phyloP scores from a whole-genome alignment of 2,329 filamentous ascomycete genomes.

The Neurospora sp. region DNA sequence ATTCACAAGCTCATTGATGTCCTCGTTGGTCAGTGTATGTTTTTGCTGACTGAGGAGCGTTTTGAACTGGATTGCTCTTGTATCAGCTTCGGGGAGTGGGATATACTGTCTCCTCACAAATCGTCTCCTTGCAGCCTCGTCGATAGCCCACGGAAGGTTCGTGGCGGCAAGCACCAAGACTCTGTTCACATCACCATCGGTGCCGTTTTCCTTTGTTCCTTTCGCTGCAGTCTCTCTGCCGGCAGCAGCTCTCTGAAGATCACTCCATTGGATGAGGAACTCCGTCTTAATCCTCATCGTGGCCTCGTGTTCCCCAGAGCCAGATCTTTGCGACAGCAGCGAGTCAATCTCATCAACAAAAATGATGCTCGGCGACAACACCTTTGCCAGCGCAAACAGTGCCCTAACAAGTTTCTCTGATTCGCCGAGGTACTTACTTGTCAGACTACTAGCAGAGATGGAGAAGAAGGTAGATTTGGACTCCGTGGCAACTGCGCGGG shows the following conservation, averaged over 20 bases:
- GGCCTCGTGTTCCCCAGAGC: constrained; percentile 82
- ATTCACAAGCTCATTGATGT: constrained; percentile 64
- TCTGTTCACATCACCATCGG: constrained; percentile 57
- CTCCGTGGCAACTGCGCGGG: constrained; percentile 87
- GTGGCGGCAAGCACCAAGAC: constrained; percentile 92
- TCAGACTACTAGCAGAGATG: constrained; percentile 87
- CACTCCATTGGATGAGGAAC: constrained; percentile 95
- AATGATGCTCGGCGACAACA: constrained; percentile 87
- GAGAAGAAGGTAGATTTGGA: constrained; percentile 94
- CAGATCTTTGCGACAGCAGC: constrained; percentile 72
- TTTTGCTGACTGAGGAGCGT: constrained; percentile 82
- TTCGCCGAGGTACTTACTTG: constrained; percentile 92
- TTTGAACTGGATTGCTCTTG: constrained; percentile 67
- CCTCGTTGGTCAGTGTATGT: constrained; percentile 61
- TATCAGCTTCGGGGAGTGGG: constrained; percentile 76
- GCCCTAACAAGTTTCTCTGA: constrained; percentile 94
- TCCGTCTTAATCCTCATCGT: constrained; percentile 94
- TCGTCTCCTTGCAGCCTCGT: constrained; percentile 81
- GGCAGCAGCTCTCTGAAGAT: constrained; percentile 83
- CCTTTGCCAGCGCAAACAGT: constrained; percentile 80
- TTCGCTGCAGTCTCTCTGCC: constrained; percentile 58
- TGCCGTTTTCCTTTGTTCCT: constrained; percentile 57
- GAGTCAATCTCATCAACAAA: constrained; percentile 99
- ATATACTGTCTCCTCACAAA: constrained; percentile 96
- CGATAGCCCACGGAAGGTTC: constrained; percentile 95